A percentile compares a stretch with the other conserved stretches of the same genome.
Evolutionary conservation across 352 stramenopile genomes (phyloP).

Genomic region (Globisporangium cylindrosporum): DNA sequence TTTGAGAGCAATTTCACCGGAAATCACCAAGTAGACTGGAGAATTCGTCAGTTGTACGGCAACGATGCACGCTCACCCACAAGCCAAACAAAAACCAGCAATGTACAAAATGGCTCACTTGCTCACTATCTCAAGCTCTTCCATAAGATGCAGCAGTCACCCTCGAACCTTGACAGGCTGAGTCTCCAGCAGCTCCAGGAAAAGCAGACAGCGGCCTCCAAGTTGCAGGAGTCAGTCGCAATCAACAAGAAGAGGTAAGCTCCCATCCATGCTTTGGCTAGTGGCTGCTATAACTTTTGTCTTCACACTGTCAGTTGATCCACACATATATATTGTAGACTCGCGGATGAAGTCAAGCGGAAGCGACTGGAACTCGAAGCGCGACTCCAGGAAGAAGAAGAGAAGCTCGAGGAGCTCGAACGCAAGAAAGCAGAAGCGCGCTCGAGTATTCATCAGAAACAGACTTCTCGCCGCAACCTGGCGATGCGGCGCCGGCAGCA

Average conservation of each 20-base stretch:
- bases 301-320: neutral
- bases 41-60: neutral
- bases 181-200: slow-evolving; percentile 30
- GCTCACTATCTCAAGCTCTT: slow-evolving; percentile 34
- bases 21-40: neutral
- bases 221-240: slow-evolving; percentile 31
- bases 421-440: slow-evolving; percentile 23
- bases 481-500: slow-evolving; percentile 14
- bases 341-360: slow-evolving; percentile 12
- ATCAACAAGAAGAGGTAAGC: slow-evolving; percentile 26
- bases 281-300: neutral
- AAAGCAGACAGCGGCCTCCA: slow-evolving; percentile 25
- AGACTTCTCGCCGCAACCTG: slow-evolving; percentile 7
- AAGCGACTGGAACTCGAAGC: slow-evolving; percentile 19
- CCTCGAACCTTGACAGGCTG: slow-evolving; percentile 31
- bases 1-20: neutral
- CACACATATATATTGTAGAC: neutral
- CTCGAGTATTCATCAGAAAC: slow-evolving; percentile 17
- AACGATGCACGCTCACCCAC: neutral
- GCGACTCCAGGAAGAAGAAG: slow-evolving; percentile 15
- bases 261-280: neutral
- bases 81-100: neutral
- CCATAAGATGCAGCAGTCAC: slow-evolving; percentile 35
- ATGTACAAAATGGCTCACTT: slow-evolving; percentile 5
- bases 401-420: slow-evolving; percentile 22